Conservation (phyloP, 768 basidiomycete genomes). For the Pisolithus albus region DNA sequence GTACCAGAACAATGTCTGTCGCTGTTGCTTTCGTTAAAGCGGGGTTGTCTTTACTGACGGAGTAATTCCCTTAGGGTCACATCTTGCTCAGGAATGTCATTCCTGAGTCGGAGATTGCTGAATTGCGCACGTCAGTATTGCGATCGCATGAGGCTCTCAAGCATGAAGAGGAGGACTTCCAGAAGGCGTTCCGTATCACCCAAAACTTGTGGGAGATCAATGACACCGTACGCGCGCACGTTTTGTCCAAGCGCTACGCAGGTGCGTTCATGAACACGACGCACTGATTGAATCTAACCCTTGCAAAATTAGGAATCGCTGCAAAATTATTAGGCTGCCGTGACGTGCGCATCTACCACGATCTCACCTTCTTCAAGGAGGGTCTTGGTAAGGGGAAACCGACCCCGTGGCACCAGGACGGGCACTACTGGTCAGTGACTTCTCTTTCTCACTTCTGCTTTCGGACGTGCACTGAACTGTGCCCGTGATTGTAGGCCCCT, state of each 20-base stretch:
- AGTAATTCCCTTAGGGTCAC: background rate
- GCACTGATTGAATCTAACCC: background rate
- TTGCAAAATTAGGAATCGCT: background rate
- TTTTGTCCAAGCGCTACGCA: conserved; percentile 3
- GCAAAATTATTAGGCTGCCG: conserved; percentile 6
- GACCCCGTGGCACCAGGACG: conserved; percentile 2
- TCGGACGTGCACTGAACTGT: background rate
- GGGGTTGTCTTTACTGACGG: background rate
- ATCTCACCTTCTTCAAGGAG: conserved; percentile 5
- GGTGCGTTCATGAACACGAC: background rate
- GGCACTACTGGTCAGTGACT: background rate
- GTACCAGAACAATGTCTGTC: conserved; percentile 1
- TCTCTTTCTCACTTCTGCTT: too few species aligned
- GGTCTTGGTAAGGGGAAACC: conserved; percentile 1
- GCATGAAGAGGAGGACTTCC: conserved; percentile 1
- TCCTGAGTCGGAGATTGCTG: background rate
- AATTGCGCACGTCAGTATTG: conserved; percentile 1
- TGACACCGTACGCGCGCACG: conserved; percentile 1
- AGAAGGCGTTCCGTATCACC: conserved; percentile 4
- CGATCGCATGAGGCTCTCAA: background rate
- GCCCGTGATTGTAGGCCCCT: background rate
- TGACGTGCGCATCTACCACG: conserved; percentile 5
- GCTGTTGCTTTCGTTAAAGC: background rate
- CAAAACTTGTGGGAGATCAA: conserved; percentile 4
- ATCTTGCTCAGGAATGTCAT: background rate